Evolutionary conservation across 1,139 yeast species (phyloP).

Genomic region (Wickerhamomyces sp.): DNA sequence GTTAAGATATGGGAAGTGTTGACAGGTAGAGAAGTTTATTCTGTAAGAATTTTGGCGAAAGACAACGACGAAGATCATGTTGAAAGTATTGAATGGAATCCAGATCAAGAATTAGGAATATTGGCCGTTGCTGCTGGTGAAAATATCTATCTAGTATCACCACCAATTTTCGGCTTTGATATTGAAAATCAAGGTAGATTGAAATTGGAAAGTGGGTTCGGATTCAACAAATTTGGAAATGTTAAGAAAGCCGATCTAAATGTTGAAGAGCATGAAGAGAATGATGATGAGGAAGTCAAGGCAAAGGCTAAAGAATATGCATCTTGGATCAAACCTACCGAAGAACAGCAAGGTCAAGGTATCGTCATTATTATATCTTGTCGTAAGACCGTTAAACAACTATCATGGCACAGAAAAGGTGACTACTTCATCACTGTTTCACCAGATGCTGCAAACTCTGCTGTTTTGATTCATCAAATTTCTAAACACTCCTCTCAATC

Average conservation of each 20-base stretch:
- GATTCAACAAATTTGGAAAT: conserved; percentile 73
- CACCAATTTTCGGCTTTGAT: conserved; percentile 88
- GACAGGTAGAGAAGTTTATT: conserved; percentile 90
- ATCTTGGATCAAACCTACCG: conserved; percentile 81
- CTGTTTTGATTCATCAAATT: conserved; percentile 90
- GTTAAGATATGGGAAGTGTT: conserved; percentile 95
- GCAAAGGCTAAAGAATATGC: conserved; percentile 57
- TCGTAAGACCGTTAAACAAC: conserved; percentile 69
- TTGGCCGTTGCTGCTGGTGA: conserved; percentile 87
- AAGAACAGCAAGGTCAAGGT: conserved; percentile 58
- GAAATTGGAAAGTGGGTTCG: conserved; percentile 87
- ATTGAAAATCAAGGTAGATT: conserved; percentile 78
- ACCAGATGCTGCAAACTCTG: conserved; percentile 83
- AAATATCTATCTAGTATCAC: conserved; percentile 69
- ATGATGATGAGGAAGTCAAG: conserved; percentile 32
- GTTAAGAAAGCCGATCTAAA: conserved; percentile 39
- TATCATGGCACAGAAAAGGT: conserved; percentile 97
- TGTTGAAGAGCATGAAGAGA: conserved; percentile 30
- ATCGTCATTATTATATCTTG: conserved; percentile 69
- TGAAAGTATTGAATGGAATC: conserved; percentile 89
- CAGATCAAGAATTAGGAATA: conserved; percentile 65
- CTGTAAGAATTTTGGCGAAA: conserved; percentile 39
- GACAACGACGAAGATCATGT: conserved; percentile 62
- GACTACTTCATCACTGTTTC: conserved; percentile 94
- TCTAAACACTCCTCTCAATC: conserved; percentile 96